phyloP scores from a whole-genome alignment of 1,139 yeast species.

The Magnusiomyces suaveolens region DNA sequence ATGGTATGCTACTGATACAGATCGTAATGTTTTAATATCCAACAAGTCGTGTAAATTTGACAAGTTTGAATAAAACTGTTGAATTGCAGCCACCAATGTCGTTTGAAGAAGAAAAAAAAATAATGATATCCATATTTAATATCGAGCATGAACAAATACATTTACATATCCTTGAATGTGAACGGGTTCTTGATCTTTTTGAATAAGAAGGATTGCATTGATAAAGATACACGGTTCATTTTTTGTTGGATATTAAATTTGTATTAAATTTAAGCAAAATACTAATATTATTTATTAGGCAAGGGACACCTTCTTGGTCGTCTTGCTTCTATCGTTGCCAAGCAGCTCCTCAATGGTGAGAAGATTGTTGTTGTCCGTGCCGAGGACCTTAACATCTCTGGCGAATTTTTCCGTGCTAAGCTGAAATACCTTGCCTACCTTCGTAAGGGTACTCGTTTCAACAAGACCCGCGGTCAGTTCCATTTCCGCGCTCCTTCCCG shows the following conservation, averaged over 20 bases:
- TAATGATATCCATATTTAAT: too few species aligned
- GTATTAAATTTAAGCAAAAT: not conserved
- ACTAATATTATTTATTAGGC: slow-evolving; percentile 35
- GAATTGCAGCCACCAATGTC: not conserved
- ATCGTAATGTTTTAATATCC: not conserved
- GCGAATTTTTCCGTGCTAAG: slow-evolving; percentile 99
- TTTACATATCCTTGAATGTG: too few species aligned
- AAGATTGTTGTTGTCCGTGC: slow-evolving; percentile 95
- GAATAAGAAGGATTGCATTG: too few species aligned
- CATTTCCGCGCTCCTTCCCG: slow-evolving; percentile 99
- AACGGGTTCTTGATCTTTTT: too few species aligned
- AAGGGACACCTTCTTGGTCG: slow-evolving; percentile 99
- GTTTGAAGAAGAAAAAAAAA: too few species aligned
- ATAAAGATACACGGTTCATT: not conserved
- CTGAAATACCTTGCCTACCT: slow-evolving; percentile 99
- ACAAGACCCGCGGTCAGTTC: slow-evolving; percentile 99
- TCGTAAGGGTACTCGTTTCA: slow-evolving; percentile 98
- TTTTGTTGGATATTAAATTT: not conserved
- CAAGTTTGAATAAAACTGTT: not conserved
- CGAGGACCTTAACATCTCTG: slow-evolving; percentile 97
- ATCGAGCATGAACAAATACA: too few species aligned
- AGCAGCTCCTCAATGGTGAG: slow-evolving; percentile 97
- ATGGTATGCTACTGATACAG: slow-evolving; percentile 10
- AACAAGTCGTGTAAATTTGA: not conserved
- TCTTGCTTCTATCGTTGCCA: slow-evolving; percentile 97